Evolutionary conservation across 2,329 filamentous ascomycete genomes (phyloP).

Genomic region (Trichoderma sp.): DNA sequence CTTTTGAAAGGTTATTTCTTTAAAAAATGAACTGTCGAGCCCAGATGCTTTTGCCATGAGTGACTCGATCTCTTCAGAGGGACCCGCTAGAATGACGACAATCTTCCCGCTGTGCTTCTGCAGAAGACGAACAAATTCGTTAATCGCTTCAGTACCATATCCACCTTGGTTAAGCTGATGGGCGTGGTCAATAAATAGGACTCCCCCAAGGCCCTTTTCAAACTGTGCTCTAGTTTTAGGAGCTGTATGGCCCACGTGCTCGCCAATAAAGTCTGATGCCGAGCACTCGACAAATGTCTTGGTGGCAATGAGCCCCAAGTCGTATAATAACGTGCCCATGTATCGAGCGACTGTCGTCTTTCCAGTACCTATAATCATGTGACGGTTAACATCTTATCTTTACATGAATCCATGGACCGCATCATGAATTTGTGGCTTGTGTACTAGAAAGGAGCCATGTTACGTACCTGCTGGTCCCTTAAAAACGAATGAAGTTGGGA

Average conservation of each 20-base stretch:
- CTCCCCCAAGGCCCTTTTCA: neutral
- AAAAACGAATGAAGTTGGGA: neutral
- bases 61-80: neutral
- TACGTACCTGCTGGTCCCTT: neutral
- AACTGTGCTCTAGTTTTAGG: neutral
- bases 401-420: neutral
- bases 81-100: neutral
- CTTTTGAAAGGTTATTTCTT: neutral
- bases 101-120: neutral
- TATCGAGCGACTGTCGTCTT: slow-evolving; percentile 2
- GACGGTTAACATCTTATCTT: neutral
- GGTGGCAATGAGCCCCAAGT: neutral
- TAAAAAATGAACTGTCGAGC: neutral
- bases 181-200: neutral
- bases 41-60: neutral
- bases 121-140: neutral
- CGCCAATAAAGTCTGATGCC: neutral
- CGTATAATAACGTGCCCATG: neutral
- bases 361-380: neutral
- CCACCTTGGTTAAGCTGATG: neutral
- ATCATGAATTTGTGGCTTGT: neutral
- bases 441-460: neutral
- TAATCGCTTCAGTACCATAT: neutral
- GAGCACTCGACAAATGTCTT: neutral
- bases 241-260: neutral